Conservation (phyloP, 2,329 filamentous ascomycete species). For the Penicillium sp. region DNA sequence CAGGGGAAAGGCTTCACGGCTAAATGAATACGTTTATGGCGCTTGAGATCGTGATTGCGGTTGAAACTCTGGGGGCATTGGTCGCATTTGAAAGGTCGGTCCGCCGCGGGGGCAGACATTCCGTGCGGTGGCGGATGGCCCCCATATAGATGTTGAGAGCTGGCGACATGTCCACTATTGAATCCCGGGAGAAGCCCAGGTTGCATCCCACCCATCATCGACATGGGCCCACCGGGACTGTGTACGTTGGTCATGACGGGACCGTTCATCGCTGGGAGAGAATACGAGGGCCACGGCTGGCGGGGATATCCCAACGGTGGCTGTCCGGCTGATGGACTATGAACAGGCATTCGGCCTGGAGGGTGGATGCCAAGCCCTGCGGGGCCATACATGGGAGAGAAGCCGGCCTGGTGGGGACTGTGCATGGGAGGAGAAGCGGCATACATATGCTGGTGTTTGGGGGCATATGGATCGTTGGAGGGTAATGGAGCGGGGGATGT, state of each 20-base stretch:
- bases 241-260: constrained; percentile 77
- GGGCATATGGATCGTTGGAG: constrained; percentile 59
- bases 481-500: constrained; percentile 53
- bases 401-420: constrained; percentile 51
- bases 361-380: constrained; percentile 42
- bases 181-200: constrained; percentile 58
- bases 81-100: constrained; percentile 93
- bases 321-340: constrained; percentile 47
- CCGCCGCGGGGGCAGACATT: constrained; percentile 59
- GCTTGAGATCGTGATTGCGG: constrained; percentile 91
- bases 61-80: constrained; percentile 92
- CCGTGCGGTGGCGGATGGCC: constrained; percentile 55
- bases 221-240: constrained; percentile 70
- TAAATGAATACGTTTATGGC: constrained; percentile 92
- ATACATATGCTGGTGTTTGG: constrained; percentile 52
- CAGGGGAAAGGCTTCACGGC: constrained; percentile 96
- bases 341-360: constrained; percentile 56
- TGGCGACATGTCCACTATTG: constrained; percentile 62
- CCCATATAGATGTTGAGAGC: constrained; percentile 60
- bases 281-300: constrained; percentile 53
- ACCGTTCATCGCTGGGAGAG: constrained; percentile 62
- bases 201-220: constrained; percentile 63
- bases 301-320: constrained; percentile 39
- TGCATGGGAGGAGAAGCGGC: constrained; percentile 47
- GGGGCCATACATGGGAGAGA: constrained; percentile 40